Percentiles rank a stretch among this genome's conserved stretches.
These are phyloP conservation scores for Penicillium sp. DNA, from an alignment of 2,329 filamentous ascomycete species.

Conservation along the genomic window DNA sequence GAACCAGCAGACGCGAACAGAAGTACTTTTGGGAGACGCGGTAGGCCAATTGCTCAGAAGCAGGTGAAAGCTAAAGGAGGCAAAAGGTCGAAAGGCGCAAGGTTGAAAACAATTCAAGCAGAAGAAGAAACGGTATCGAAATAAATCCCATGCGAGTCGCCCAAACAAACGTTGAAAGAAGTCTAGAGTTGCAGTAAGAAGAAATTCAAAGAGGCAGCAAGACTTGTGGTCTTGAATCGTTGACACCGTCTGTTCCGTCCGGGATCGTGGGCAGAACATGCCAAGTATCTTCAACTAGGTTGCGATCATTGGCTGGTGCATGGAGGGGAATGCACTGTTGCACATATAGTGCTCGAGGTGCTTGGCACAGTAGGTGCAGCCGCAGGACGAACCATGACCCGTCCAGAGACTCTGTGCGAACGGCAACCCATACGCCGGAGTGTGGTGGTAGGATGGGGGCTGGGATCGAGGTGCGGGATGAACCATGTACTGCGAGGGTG, in stretches of 20 bases:
- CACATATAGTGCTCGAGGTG: constrained; percentile 45
- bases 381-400: constrained; percentile 40
- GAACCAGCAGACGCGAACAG: constrained; percentile 24
- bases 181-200: constrained; percentile 21
- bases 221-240: constrained; percentile 1
- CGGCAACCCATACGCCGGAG: constrained; percentile 41
- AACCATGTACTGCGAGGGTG: constrained; percentile 30
- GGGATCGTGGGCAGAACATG: constrained; percentile 9
- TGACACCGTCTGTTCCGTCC: constrained; percentile 10
- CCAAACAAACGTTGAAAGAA: constrained; percentile 19
- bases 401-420: constrained; percentile 43
- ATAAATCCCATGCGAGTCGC: constrained; percentile 16
- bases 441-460: constrained; percentile 42
- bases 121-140: constrained; percentile 25
- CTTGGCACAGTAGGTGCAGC: constrained; percentile 42
- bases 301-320: constrained; percentile 42
- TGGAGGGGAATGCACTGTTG: constrained; percentile 34
- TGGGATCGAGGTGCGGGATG: constrained; percentile 35
- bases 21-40: constrained; percentile 27
- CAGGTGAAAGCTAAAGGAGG: constrained; percentile 21
- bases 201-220: constrained; percentile 9
- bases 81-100: constrained; percentile 22
- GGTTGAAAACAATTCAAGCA: constrained; percentile 17
- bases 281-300: constrained; percentile 22
- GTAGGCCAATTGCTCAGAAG: constrained; percentile 29